Percentiles rank a stretch among this genome's conserved stretches.
Conservation (phyloP, 371 early-diverging fungal species). For the Conidiobolus incongruus region DNA sequence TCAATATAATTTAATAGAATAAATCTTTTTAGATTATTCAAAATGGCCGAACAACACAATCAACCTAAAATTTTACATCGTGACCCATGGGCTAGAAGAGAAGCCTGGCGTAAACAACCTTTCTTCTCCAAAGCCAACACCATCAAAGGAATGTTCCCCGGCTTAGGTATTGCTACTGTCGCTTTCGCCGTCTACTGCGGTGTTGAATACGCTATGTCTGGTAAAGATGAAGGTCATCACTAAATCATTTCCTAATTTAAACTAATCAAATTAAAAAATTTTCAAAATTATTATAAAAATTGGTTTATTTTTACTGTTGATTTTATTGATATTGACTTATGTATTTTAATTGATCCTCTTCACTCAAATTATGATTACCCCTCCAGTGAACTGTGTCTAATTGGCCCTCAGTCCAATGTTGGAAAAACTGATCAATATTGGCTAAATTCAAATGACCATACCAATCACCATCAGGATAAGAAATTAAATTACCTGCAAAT, state of each 20-base stretch:
- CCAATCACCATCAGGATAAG: neutral
- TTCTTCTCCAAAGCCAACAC: conserved; percentile 39
- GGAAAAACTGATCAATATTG: neutral
- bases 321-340: too few species aligned
- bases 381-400: neutral
- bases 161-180: conserved; percentile 56
- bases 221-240: neutral
- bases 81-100: conserved; percentile 70
- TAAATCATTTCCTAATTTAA: too few species aligned
- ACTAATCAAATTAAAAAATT: too few species aligned
- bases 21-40: too few species aligned
- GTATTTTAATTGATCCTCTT: conserved; percentile 3
- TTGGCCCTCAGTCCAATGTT: neutral
- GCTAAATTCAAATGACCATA: neutral
- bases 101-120: conserved; percentile 65
- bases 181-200: conserved; percentile 57
- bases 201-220: conserved; percentile 23
- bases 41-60: neutral
- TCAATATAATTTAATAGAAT: too few species aligned
- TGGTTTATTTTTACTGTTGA: too few species aligned
- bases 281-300: too few species aligned
- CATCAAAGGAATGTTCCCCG: conserved; percentile 51
- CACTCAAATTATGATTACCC: neutral
- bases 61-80: neutral
- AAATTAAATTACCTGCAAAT: conserved; percentile 1